These are phyloP conservation scores for Tricholomella constricta DNA, from an alignment of 768 basidiomycete species.

Conservation along the genomic window DNA sequence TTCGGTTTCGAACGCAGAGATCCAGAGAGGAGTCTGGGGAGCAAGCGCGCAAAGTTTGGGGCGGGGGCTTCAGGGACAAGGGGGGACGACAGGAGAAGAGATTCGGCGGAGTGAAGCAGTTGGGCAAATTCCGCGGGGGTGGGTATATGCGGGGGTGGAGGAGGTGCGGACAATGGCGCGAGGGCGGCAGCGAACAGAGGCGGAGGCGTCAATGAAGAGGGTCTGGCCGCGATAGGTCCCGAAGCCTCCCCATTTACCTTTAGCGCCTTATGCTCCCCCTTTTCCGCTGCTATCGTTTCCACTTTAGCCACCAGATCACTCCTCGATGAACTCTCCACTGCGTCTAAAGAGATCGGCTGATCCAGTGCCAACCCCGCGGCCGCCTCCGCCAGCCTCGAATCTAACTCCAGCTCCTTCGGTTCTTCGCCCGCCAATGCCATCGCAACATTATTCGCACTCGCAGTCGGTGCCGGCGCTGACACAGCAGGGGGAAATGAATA, in stretches of 20 bases:
- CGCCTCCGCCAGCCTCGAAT: neutral
- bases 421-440: neutral
- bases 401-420: neutral
- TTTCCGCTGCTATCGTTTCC: neutral
- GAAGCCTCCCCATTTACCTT: neutral
- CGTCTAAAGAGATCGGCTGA: slow-evolving; percentile 2
- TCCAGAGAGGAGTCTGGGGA: slow-evolving; percentile 14
- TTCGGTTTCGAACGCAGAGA: slow-evolving; percentile 15
- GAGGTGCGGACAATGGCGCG: neutral
- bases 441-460: neutral
- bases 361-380: slow-evolving; percentile 1
- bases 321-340: neutral
- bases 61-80: slow-evolving; percentile 10
- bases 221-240: too few relatives aligned
- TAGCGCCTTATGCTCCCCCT: neutral
- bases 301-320: neutral
- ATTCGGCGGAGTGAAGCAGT: slow-evolving; percentile 10
- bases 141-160: neutral
- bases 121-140: slow-evolving; percentile 2
- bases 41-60: slow-evolving; percentile 6
- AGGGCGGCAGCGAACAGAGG: neutral
- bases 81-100: slow-evolving; percentile 7
- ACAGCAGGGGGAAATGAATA: slow-evolving; percentile 15
- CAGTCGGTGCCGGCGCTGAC: neutral
- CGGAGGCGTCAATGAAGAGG: too few relatives aligned